A percentile compares a stretch with the other conserved stretches of the same genome.
Evolutionary conservation across 345 rosid genomes (phyloP).

Genomic region (Syzygium aromaticum): DNA sequence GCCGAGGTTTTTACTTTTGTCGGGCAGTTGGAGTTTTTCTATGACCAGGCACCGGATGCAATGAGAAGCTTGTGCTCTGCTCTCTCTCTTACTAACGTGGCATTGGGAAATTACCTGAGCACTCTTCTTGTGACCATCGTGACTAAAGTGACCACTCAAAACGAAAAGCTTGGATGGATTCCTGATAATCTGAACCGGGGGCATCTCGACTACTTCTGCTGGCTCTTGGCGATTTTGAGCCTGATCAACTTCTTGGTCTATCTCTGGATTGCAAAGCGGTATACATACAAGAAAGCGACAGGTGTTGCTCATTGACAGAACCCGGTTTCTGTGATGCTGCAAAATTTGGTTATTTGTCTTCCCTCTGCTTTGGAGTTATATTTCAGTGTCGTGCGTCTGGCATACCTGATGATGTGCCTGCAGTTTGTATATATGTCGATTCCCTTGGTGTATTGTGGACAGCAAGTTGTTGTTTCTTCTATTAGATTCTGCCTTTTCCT

Average conservation of each 20-base stretch:
- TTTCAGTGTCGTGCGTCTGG: neutral
- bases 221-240: constrained; percentile 70
- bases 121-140: constrained; percentile 65
- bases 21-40: constrained; percentile 84
- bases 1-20: constrained; percentile 83
- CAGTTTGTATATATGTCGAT: neutral
- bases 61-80: constrained; percentile 92
- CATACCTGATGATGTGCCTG: neutral
- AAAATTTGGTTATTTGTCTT: neutral
- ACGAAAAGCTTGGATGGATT: constrained; percentile 79
- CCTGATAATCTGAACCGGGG: constrained; percentile 74
- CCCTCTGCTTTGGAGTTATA: neutral
- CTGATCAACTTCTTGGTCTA: constrained; percentile 57
- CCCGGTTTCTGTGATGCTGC: neutral
- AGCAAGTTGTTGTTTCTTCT: neutral
- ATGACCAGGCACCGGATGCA: constrained; percentile 95
- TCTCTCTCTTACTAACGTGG: constrained; percentile 62
- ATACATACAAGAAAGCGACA: constrained; percentile 62
- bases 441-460: neutral
- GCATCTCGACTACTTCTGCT: constrained; percentile 83
- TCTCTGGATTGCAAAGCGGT: constrained; percentile 63
- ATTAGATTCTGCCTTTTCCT: neutral
- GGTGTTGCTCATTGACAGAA: neutral
- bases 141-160: constrained; percentile 34
- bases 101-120: constrained; percentile 79